Evolutionary conservation across 352 stramenopile species (phyloP).

Genomic region (Phytophthora pinifolia): DNA sequence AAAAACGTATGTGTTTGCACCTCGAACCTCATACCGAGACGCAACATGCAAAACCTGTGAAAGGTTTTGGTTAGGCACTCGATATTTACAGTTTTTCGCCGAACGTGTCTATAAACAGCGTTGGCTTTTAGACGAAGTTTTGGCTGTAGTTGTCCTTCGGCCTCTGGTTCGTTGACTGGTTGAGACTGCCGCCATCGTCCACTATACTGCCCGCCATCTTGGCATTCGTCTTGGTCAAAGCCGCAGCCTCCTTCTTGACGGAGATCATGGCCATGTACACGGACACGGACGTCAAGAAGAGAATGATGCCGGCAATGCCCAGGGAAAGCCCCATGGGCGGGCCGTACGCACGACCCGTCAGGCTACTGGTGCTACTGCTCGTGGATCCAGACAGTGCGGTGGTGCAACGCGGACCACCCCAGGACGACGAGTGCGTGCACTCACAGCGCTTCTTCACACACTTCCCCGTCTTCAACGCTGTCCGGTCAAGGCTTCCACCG

Average conservation of each 20-base stretch:
- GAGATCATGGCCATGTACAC: constrained; percentile 34
- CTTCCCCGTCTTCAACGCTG: constrained; percentile 40
- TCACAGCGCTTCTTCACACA: constrained; percentile 53
- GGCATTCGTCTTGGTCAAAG: constrained; percentile 24
- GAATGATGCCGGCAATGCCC: constrained; percentile 25
- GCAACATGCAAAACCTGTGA: constrained; percentile 1
- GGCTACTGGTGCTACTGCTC: constrained; percentile 23
- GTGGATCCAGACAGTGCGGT: constrained; percentile 34
- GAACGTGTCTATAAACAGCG: neutral
- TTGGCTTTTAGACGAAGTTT: constrained; percentile 52
- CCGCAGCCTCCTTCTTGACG: constrained; percentile 28
- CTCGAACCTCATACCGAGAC: constrained; percentile 10
- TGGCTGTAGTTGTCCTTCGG: constrained; percentile 61
- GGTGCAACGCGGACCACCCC: constrained; percentile 60
- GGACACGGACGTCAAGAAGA: constrained; percentile 34
- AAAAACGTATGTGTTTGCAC: no score
- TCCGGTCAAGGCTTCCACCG: constrained; percentile 30
- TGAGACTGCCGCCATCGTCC: constrained; percentile 16
- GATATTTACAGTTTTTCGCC: constrained; percentile 24
- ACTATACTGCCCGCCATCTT: constrained; percentile 31
- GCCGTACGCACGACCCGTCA: constrained; percentile 44
- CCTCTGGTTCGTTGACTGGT: constrained; percentile 18
- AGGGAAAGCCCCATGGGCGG: constrained; percentile 52
- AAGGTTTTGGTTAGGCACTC: neutral
- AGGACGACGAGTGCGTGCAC: constrained; percentile 42